phyloP scores from a whole-genome alignment of 2,329 filamentous ascomycete genomes.

The Pseudogymnoascus sp. region DNA sequence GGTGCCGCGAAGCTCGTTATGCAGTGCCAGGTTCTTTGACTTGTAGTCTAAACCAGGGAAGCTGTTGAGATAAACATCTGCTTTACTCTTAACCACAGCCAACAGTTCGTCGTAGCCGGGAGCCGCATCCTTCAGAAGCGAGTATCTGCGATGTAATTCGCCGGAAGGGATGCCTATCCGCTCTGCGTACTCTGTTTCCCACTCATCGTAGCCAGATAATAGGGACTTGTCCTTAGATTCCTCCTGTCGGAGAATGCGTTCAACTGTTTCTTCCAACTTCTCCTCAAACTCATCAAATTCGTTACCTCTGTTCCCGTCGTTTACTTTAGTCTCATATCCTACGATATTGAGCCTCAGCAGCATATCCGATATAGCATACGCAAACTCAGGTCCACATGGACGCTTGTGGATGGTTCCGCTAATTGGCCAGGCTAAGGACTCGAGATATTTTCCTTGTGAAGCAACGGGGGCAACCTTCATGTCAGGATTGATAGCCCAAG shows the following conservation, averaged over 20 bases:
- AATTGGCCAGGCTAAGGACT: not conserved
- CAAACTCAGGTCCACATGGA: not conserved
- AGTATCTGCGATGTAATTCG: not conserved
- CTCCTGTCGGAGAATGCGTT: too few species aligned
- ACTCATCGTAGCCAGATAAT: not conserved
- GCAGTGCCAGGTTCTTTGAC: not conserved
- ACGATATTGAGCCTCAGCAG: not conserved
- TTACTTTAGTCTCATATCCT: not conserved
- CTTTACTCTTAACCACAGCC: not conserved
- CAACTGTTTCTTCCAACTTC: not conserved
- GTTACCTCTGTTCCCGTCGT: not conserved
- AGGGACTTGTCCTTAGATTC: not conserved
- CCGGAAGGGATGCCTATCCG: not conserved
- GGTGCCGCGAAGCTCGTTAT: not conserved
- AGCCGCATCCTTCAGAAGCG: not conserved
- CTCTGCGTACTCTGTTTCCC: not conserved
- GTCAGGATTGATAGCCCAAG: not conserved
- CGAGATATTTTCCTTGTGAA: not conserved
- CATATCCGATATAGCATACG: not conserved
- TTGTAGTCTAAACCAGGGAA: not conserved
- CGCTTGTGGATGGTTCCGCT: not conserved
- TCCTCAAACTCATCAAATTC: not conserved
- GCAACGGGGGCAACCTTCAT: not conserved
- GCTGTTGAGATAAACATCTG: not conserved
- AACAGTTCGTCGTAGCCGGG: not conserved